These are phyloP conservation scores for Serendipita sp. DNA, from an alignment of 768 basidiomycete species.

Conservation along the genomic window DNA sequence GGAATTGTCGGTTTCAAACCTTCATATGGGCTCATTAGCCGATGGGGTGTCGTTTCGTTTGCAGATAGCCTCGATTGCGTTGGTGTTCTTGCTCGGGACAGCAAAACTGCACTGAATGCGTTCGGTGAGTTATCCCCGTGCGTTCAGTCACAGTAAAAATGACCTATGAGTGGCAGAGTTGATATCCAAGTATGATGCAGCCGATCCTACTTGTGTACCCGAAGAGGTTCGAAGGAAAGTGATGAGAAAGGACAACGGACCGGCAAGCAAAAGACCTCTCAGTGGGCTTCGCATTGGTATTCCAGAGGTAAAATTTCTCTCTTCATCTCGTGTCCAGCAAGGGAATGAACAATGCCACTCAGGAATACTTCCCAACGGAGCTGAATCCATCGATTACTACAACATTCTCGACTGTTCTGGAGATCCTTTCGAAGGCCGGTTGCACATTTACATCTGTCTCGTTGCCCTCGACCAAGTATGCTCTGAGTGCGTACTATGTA, in stretches of 20 bases:
- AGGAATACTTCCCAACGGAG: slow-evolving; percentile 74
- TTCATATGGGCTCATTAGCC: slow-evolving; percentile 83
- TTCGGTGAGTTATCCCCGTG: slow-evolving; percentile 17
- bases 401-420: slow-evolving; percentile 33
- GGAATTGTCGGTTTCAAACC: slow-evolving; percentile 88
- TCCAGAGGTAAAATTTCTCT: slow-evolving; percentile 37
- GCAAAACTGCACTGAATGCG: background rate
- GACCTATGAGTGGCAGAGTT: slow-evolving; percentile 21
- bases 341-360: background rate
- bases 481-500: slow-evolving; percentile 91
- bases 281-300: slow-evolving; percentile 55
- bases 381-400: slow-evolving; percentile 31
- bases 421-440: slow-evolving; percentile 32
- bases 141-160: slow-evolving; percentile 1
- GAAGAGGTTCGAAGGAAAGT: slow-evolving; percentile 25
- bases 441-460: slow-evolving; percentile 59
- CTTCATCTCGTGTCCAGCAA: background rate
- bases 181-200: slow-evolving; percentile 41
- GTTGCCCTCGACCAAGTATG: slow-evolving; percentile 51
- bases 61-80: slow-evolving; percentile 94
- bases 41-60: slow-evolving; percentile 84
- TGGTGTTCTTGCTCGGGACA: slow-evolving; percentile 52
- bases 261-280: slow-evolving; percentile 17
- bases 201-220: slow-evolving; percentile 61
- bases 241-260: slow-evolving; percentile 8